A percentile compares a stretch with the other conserved stretches of the same genome.
Conservation (phyloP, 305 asterid genomes). For the Solanum chacoense region DNA sequence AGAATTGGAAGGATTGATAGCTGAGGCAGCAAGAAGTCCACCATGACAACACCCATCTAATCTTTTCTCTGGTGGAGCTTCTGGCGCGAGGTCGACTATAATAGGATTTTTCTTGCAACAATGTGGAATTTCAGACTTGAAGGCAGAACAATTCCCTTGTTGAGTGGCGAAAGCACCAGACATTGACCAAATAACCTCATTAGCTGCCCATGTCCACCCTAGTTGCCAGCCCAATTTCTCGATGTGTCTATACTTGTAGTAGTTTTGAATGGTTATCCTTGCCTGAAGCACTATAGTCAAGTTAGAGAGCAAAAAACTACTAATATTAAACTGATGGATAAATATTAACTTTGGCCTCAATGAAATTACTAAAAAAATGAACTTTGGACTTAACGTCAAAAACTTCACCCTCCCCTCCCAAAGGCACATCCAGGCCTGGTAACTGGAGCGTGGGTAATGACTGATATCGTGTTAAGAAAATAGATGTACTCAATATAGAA, state of each 20-base stretch:
- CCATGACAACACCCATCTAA: constrained; percentile 46
- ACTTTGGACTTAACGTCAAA: neutral
- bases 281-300: constrained; percentile 23
- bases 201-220: constrained; percentile 51
- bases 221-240: constrained; percentile 57
- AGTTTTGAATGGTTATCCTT: constrained; percentile 54
- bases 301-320: neutral
- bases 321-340: neutral
- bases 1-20: constrained; percentile 34
- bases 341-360: neutral
- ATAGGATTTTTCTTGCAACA: constrained; percentile 40
- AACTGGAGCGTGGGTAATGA: neutral
- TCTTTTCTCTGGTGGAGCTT: constrained; percentile 25
- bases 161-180: constrained; percentile 45
- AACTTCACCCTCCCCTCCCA: neutral
- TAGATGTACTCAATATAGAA: neutral
- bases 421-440: neutral
- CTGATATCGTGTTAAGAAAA: neutral
- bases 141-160: constrained; percentile 52
- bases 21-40: constrained; percentile 39
- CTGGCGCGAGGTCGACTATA: constrained; percentile 33
- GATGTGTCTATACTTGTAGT: constrained; percentile 49
- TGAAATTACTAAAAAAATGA: neutral
- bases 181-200: constrained; percentile 53
- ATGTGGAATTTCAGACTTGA: constrained; percentile 40